Evolutionary conservation across 2,329 filamentous ascomycete species (phyloP), one percentile per base, ranked within the genome.

Genomic region (Mycosphaerelloides madeirae): DNA sequence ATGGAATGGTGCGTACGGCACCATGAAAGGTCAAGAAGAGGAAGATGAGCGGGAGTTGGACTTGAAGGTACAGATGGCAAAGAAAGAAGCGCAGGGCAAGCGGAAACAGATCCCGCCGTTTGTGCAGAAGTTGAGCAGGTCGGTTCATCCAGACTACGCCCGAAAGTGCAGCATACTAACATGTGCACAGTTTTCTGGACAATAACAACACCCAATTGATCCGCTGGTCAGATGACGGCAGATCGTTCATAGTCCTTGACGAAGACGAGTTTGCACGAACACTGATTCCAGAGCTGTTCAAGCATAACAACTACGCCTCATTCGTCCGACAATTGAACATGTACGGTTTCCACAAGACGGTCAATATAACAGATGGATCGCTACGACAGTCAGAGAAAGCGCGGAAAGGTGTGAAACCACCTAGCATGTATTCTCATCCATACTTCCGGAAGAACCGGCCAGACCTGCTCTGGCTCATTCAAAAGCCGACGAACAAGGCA

Each of bases 81-180:
- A 94, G 72, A 81, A 84, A 62, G 93, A 97, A 46, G 84, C 90
- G 0, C 85, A 90, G 64, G 78, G 84, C 13, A 97, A 95, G 68
- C 77, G 90, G 59, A 97, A 97, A 68, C 87, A 94, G 61, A 97
- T 98, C 9, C 91, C 93, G 1, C 91, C 93, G 0, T 98, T 98
- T 72, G 90, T 98, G 33, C 90, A 96, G 67, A 98, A 98, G 65
- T 71, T 98, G 43, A 95, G 89, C 81, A 97, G 91, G 91, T 94
- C 73, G 70, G 79, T 61, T 34, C 40, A 39, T 18, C 20, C 60
- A 45, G 7, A 34, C 14, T 15, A 36, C 29, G 37, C 52, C 49
- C 38, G 54, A 16, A 63, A 39, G n/a, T 42, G 8, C 7, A n/a
- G 18, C 18, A 20, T 41, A 16, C 53, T 56, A 33, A 56, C 44